Base-by-base conservation (phyloP, 2,329 filamentous ascomycete species). In the Aspergillus pseudotamarii region DNA sequence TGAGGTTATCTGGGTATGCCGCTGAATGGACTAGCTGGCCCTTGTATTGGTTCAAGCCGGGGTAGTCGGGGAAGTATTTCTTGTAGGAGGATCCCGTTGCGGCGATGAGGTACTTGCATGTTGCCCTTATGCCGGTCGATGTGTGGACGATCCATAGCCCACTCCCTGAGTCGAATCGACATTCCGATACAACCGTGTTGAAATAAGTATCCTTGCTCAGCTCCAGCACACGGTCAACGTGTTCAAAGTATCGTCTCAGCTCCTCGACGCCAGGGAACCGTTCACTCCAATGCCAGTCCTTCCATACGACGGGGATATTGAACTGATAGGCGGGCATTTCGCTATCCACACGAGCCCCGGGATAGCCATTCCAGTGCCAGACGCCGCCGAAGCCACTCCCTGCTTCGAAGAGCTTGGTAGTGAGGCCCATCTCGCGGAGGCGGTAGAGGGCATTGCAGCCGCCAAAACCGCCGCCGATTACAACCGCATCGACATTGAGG, bases 11-110 rank as follows among this genome's bases (percentile, higher is more conserved):
- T 4, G 84, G 81, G 85, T 85, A 89, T 38, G 79, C 76, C 0
- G 86, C 82, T 0, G 84, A 84, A 68, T 89, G 86, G 50, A 86
- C 78, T 6, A 88, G 73, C 6, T 73, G 70, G 9, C 86, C 86
- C 59, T 81, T 74, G 75, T 86, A 89, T 6, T 59, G 63, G 12
- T 76, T 70, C n/a, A 71, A 9, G 1, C 81, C 82, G 0, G 70
- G 63, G 67, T 72, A 79, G 2, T 72, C 68, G 0, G 82, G 81
- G 32, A 80, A 75, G 63, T 83, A 77, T 0, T 74, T 50, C 46
- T 50, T 50, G 46, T 50, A 50, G 6, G 46, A 50, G 3, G 46
- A 50, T 10, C 46, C 46, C 2, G 46, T 50, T 4, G 46, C 46
- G 30, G 71, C 68, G 81, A 82, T 26, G 79, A 68, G 89, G 82